Percentiles rank a stretch among this genome's conserved stretches.
phyloP scores from a whole-genome alignment of 768 basidiomycete species.

The Coprinellus aureogranulatus region DNA sequence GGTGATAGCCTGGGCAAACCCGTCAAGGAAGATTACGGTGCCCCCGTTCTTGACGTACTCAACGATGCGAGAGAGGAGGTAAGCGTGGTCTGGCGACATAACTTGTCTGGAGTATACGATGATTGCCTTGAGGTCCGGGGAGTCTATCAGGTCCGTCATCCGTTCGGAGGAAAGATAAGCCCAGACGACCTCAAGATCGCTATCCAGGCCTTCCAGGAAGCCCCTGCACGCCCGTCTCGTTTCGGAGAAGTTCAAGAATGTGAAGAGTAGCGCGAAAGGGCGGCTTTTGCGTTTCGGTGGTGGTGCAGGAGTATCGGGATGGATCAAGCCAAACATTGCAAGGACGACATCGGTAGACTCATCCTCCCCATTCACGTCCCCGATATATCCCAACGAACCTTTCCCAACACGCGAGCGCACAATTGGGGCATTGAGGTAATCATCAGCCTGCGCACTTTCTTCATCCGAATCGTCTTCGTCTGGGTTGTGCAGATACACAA shows the following conservation, averaged over 20 bases:
- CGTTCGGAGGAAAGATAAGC: constrained; percentile 19
- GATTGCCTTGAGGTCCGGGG: constrained; percentile 30
- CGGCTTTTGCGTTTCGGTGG: constrained; percentile 14
- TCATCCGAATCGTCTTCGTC: neutral
- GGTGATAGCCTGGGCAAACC: constrained; percentile 20
- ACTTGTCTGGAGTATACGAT: constrained; percentile 34
- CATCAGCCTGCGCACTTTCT: neutral
- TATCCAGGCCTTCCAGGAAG: constrained; percentile 19
- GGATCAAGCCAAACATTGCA: constrained; percentile 30
- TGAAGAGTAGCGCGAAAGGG: constrained; percentile 25
- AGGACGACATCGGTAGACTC: constrained; percentile 26
- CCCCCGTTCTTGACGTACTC: constrained; percentile 36
- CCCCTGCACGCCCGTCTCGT: constrained; percentile 13
- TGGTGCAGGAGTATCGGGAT: constrained; percentile 4
- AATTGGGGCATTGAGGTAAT: constrained; percentile 24
- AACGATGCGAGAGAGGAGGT: constrained; percentile 28
- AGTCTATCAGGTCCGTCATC: constrained; percentile 24
- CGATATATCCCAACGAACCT: constrained; percentile 33
- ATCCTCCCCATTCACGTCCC: constrained; percentile 30
- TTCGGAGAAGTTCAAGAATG: constrained; percentile 14
- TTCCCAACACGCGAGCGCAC: constrained; percentile 22
- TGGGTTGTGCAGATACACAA: constrained; percentile 21
- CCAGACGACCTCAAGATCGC: constrained; percentile 15
- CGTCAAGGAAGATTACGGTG: constrained; percentile 30
- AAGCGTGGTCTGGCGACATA: constrained; percentile 17